A percentile compares a stretch with the other conserved stretches of the same genome.
Evolutionary conservation across 805 yeast species (phyloP).

Genomic region (Wickerhamomyces kurtzmanii): DNA sequence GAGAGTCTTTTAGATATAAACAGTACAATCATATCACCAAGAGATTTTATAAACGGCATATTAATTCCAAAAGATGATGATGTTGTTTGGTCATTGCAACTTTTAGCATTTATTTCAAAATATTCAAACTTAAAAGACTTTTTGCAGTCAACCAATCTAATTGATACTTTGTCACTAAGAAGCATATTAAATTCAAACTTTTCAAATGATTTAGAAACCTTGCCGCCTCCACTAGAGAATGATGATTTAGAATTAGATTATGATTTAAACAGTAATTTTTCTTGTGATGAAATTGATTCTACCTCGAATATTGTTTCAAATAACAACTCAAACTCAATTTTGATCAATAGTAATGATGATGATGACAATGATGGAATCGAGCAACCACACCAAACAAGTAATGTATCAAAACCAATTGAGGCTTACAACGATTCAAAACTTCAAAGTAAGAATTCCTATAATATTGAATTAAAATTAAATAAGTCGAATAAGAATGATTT

Average conservation of each 20-base stretch:
- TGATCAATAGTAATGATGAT: no score
- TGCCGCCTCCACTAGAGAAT: slow-evolving; percentile 8
- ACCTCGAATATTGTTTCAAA: no score
- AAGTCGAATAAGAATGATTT: no score
- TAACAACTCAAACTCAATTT: no score
- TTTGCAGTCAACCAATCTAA: slow-evolving; percentile 66
- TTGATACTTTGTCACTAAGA: slow-evolving; percentile 57
- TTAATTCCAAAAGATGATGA: slow-evolving; percentile 91
- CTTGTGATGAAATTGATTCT: slow-evolving; percentile 8
- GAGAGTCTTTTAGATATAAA: slow-evolving; percentile 4
- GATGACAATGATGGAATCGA: no score
- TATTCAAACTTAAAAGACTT: slow-evolving; percentile 71
- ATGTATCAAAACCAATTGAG: no score
- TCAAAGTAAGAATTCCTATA: no score
- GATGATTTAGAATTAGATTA: slow-evolving; percentile 19
- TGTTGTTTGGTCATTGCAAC: slow-evolving; percentile 85
- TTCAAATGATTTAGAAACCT: slow-evolving; percentile 8
- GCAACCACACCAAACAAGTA: no score
- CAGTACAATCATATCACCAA: slow-evolving; percentile 29
- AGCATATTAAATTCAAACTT: slow-evolving; percentile 11
- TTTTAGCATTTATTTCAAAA: slow-evolving; percentile 87
- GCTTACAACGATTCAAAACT: no score
- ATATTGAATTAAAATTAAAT: no score
- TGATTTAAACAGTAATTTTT: slow-evolving; percentile 20
- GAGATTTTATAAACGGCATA: slow-evolving; percentile 54